These are phyloP conservation scores for Rhizoclosmatium globosum DNA, from an alignment of 192 early-diverging fungal species.

Conservation along the genomic window DNA sequence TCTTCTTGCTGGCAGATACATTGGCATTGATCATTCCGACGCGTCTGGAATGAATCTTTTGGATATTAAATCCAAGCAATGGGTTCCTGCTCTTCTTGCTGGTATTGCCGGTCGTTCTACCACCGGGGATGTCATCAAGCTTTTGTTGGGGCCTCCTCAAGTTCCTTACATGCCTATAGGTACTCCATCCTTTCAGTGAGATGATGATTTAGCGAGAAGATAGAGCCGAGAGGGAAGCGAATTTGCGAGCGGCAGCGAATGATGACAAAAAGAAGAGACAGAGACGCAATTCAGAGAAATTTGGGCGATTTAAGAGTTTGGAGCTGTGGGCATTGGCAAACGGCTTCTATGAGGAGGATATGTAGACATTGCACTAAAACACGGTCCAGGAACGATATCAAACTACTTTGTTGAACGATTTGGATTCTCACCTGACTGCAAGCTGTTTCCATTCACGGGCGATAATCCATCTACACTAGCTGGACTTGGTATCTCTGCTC, in stretches of 20 bases:
- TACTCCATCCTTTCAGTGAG: neutral
- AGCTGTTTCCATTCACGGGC: conserved; percentile 52
- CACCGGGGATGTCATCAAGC: conserved; percentile 38
- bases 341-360: too few relatives aligned
- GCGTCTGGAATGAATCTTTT: conserved; percentile 86
- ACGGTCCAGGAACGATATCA: conserved; percentile 56
- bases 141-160: conserved; percentile 57
- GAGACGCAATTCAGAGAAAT: too few relatives aligned
- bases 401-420: conserved; percentile 72
- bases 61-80: conserved; percentile 64
- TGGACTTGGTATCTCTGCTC: conserved; percentile 54
- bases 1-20: conserved; percentile 64
- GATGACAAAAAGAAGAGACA: too few relatives aligned
- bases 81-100: conserved; percentile 59
- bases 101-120: conserved; percentile 48
- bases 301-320: too few relatives aligned
- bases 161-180: conserved; percentile 40
- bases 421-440: conserved; percentile 56
- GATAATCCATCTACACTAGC: conserved; percentile 82
- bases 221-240: too few relatives aligned
- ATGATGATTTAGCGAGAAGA: too few relatives aligned
- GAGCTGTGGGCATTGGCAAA: too few relatives aligned
- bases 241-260: too few relatives aligned
- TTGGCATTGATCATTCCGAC: conserved; percentile 74
- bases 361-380: too few relatives aligned